Base-by-base conservation (phyloP, 148 eudicot genomes). In the Diospyros kaki region DNA sequence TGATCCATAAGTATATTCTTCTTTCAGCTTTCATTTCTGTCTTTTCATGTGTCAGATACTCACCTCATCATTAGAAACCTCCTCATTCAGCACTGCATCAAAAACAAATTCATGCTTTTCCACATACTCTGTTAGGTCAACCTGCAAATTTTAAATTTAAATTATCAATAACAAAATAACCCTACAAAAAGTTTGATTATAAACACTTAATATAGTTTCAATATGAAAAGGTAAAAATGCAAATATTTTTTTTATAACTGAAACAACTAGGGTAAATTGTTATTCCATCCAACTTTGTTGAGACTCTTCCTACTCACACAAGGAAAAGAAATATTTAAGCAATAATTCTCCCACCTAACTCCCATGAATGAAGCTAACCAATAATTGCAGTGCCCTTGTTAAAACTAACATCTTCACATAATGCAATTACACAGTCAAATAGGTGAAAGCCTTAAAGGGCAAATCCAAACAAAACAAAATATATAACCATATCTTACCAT, bases 41-140 rank as follows among this genome's bases (percentile, higher is more conserved):
- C 5, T 51, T 38, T 63, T 6, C 51, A 17, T 2, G 46, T 50
- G 40, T 44, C 44, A 13, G 48, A 6, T 28, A 64, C 79, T 85
- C 73, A 95, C 98, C 89, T 95, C 98, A 75, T 95, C 98, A 87
- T 95, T 95, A 72, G 98, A 92, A 75, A 95, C 98, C 80, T 95
- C 98, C 83, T 95, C 98, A 84, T 89, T 77, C 73, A 95, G 82
- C 85, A 95, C 98, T 43, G 98, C 92, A 84, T 95, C 98, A 86
- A 90, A 95, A 63, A 95, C 91, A 92, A 95, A 95, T 81, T 95
- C 96, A 75, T 95, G 98, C 79, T 79, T 92, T 84, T 95, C 98
- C 78, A 87, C 77, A 74, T 95, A 95, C 76, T 95, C 97, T 72
- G 98, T 95, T 69, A 95, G 84, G 79, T 95, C 98, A 84, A 95